Percentiles rank a stretch among this genome's conserved stretches.
phyloP scores from a whole-genome alignment of 441 rosid species.

The Adansonia gregorii region DNA sequence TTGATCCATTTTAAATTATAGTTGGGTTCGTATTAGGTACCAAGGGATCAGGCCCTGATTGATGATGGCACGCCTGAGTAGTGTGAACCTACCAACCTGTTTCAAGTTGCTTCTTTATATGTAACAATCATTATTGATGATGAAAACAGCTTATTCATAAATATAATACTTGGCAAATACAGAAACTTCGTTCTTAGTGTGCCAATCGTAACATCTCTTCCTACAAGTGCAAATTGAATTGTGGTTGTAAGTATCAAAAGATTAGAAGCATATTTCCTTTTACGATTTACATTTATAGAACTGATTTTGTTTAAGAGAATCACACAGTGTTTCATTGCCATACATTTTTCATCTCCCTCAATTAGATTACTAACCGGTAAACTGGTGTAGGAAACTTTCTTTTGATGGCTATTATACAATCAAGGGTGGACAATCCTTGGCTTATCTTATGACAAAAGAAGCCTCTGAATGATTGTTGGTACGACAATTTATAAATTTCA shows the following conservation, averaged over 20 bases:
- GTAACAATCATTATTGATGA: background rate
- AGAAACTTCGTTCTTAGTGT: background rate
- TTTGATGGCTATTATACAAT: background rate
- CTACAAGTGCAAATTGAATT: background rate
- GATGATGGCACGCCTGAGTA: no score
- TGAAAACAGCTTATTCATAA: background rate
- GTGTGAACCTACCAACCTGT: background rate
- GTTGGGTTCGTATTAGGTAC: background rate
- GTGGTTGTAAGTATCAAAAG: background rate
- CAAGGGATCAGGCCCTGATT: background rate
- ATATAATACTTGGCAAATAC: background rate
- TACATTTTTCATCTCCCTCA: background rate
- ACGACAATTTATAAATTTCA: background rate
- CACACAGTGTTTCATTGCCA: background rate
- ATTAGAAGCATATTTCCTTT: background rate
- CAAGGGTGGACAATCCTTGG: background rate
- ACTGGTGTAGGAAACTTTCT: background rate
- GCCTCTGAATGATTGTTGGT: background rate
- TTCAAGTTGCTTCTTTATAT: background rate
- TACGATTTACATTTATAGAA: background rate
- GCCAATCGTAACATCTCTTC: background rate
- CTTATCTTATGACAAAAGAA: background rate
- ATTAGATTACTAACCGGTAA: background rate
- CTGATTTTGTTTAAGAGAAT: background rate
- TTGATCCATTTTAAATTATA: background rate